Conservation (phyloP, 176 grass and related monocot genomes). For the Bonia amplexicaulis region DNA sequence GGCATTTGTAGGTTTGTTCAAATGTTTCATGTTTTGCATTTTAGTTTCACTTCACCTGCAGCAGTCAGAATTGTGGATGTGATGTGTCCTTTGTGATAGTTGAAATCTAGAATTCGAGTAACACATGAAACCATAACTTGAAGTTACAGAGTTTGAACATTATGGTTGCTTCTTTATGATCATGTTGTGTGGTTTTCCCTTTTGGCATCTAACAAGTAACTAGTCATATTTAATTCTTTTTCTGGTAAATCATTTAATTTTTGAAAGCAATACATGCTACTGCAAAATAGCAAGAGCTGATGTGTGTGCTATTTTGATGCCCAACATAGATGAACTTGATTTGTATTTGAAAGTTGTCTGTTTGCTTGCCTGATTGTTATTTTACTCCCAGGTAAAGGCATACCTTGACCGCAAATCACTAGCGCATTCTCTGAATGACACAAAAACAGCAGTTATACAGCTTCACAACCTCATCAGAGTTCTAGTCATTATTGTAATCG, state of each 20-base stretch:
- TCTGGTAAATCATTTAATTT: neutral
- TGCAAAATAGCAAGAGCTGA: neutral
- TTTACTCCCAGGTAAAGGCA: conserved; percentile 61
- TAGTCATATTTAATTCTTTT: neutral
- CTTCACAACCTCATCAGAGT: conserved; percentile 78
- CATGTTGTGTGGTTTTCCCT: neutral
- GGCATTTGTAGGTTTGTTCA: neutral
- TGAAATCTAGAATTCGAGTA: neutral
- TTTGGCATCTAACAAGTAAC: neutral
- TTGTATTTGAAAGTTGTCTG: neutral
- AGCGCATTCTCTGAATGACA: conserved; percentile 91
- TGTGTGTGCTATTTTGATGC: neutral
- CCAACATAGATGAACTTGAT: neutral
- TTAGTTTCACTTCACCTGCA: neutral
- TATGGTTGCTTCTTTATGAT: neutral
- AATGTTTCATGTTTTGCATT: neutral
- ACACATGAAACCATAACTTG: neutral
- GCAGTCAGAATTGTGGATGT: neutral
- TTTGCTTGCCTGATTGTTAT: conserved; percentile 20
- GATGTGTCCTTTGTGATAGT: neutral
- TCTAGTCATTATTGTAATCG: conserved; percentile 56
- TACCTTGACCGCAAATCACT: conserved; percentile 86
- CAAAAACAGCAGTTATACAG: conserved; percentile 91
- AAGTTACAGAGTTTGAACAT: neutral
- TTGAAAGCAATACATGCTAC: neutral